Base-by-base conservation (phyloP, 140 eudicot genomes). In the Cichorium intybus region DNA sequence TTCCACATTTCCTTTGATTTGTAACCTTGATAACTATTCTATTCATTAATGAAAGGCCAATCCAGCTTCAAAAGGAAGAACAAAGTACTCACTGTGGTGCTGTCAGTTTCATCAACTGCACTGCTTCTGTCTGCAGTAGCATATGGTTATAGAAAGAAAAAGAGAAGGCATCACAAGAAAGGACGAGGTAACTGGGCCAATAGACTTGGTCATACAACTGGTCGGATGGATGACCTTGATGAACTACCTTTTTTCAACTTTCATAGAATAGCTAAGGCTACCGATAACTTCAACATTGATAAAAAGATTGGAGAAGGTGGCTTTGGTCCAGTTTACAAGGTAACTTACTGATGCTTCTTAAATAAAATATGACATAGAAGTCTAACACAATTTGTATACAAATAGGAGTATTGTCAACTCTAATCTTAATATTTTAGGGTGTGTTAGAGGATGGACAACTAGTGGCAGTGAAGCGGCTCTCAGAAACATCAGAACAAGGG, bases 271-370 rank as follows among this genome's bases (percentile, higher is more conserved):
- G 72, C 14, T 17, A 53, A 24, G 20, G 72, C 72, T 11, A 66
- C 72, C 0, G 16, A 35, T 66, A 66, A 66, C 24, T 66, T 66
- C 53, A 66, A 5, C 35, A 18, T 9, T 12, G 24, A 22, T 39
- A 52, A 66, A 24, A 66, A 66, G 72, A 53, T 66, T 24, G 71
- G 71, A 49, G 61, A 65, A 65, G 71, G 71, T 50, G 71, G 71
- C 34, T 65, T 50, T n/a, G n/a, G n/a, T n/a, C n/a, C n/a, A n/a
- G n/a, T n/a, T n/a, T n/a, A n/a, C n/a, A n/a, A n/a, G n/a, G n/a
- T n/a, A n/a, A 67, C 27, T 67, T 35, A 2, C 5, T 10, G 11
- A 23, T 24, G 62, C 24, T 24, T 21, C 43, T 24, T 2, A 2
- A 52, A 52, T 15, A 24, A 15, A 9, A 62, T 21, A 12, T 5